These are phyloP conservation scores for Rutstroemia sp. DNA, from an alignment of 2,329 filamentous ascomycete genomes.

Conservation along the genomic window DNA sequence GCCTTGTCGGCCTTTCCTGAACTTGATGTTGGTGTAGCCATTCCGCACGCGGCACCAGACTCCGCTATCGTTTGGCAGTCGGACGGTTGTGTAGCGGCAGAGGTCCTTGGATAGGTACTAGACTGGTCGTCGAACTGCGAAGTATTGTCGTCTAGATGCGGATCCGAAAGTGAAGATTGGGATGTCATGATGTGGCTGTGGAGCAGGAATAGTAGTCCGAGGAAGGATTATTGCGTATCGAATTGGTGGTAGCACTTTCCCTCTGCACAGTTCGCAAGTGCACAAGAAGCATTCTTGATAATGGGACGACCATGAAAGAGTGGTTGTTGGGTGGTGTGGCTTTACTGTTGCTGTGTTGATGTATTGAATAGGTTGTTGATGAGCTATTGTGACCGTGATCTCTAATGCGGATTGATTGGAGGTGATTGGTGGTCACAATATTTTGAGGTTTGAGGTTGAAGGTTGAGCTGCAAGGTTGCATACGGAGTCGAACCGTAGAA, in stretches of 20 bases:
- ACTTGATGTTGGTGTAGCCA: slow-evolving; percentile 9
- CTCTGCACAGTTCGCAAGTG: background rate
- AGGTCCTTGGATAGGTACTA: slow-evolving; percentile 23
- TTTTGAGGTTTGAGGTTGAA: too few species aligned
- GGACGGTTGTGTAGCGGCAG: slow-evolving; percentile 21
- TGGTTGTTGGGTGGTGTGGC: background rate
- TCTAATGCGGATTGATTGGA: too few species aligned
- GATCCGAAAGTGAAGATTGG: slow-evolving; percentile 20
- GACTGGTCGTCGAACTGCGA: slow-evolving; percentile 26
- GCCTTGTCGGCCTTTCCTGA: slow-evolving; percentile 18
- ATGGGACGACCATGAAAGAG: background rate
- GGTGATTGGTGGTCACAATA: too few species aligned
- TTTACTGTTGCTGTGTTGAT: too few species aligned
- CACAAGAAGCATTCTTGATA: background rate
- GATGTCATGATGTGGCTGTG: slow-evolving; percentile 19
- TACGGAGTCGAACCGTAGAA: too few species aligned
- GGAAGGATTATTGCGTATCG: slow-evolving; percentile 4
- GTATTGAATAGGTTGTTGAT: too few species aligned
- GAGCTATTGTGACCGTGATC: too few species aligned
- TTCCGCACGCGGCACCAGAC: slow-evolving; percentile 10
- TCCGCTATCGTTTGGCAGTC: slow-evolving; percentile 18
- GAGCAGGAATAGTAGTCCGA: background rate
- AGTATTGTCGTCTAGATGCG: slow-evolving; percentile 22
- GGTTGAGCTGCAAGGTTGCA: too few species aligned
- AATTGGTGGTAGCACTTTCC: slow-evolving; percentile 18